Percentiles rank a stretch among this genome's conserved stretches.
Conservation (phyloP, 139 green algal species). For the Monoraphidium neglectum region DNA sequence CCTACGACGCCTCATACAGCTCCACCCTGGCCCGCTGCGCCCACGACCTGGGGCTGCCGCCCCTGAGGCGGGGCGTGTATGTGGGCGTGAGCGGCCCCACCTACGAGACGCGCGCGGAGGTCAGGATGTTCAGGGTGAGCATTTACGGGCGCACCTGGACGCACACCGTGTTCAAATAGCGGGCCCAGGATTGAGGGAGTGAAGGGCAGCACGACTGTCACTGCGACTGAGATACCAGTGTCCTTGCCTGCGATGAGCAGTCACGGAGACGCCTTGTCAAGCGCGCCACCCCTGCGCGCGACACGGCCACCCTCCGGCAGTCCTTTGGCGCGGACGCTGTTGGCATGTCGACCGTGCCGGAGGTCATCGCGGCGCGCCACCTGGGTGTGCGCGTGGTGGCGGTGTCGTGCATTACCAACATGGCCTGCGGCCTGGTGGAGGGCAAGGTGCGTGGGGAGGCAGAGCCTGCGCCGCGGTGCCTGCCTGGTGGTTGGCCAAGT, state of each 20-base stretch:
- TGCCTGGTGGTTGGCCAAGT: too few species aligned
- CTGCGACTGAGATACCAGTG: too few species aligned
- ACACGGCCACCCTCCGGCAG: too few species aligned
- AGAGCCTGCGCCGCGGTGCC: too few species aligned
- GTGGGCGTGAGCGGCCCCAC: slow-evolving; percentile 28
- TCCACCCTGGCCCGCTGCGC: not conserved
- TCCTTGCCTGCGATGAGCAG: too few species aligned
- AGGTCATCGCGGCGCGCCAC: slow-evolving; percentile 33
- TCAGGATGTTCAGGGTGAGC: slow-evolving; percentile 21
- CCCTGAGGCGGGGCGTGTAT: slow-evolving; percentile 22
- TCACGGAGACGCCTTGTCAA: too few species aligned
- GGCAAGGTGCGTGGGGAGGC: slow-evolving; percentile 13
- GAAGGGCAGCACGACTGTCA: too few species aligned
- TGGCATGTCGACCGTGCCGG: slow-evolving; percentile 35
- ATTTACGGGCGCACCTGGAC: too few species aligned
- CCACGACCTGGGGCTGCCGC: slow-evolving; percentile 15
- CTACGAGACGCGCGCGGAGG: slow-evolving; percentile 40
- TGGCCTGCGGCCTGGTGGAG: slow-evolving; percentile 24
- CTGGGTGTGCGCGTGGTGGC: slow-evolving; percentile 23
- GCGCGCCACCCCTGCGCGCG: too few species aligned
- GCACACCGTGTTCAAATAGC: too few species aligned
- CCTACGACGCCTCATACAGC: not conserved
- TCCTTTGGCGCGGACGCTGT: slow-evolving; percentile 29
- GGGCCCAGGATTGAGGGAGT: too few species aligned
- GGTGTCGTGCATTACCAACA: slow-evolving; percentile 36